Percentiles rank a stretch among this genome's conserved stretches.
Conservation (phyloP, 106 monocot species). For the Dendrobium chrysotoxum region DNA sequence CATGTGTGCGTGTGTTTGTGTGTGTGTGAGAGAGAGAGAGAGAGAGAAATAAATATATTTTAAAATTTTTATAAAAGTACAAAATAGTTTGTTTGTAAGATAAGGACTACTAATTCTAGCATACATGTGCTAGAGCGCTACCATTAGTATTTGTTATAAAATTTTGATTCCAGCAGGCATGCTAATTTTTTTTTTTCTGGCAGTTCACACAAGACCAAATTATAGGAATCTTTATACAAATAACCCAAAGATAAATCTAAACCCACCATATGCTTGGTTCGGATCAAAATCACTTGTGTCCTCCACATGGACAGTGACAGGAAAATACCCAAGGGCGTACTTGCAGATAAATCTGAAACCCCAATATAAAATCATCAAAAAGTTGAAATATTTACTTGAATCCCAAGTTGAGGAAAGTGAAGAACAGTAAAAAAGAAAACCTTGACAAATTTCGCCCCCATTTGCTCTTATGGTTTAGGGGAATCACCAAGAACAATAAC, state of each 20-base stretch:
- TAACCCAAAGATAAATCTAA: not conserved
- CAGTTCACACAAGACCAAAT: not conserved
- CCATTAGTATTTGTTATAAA: too few species aligned
- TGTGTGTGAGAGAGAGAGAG: too few species aligned
- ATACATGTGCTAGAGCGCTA: too few species aligned
- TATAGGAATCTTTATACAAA: not conserved
- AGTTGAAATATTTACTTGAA: not conserved
- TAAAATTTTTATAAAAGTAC: too few species aligned
- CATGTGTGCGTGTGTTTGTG: too few species aligned
- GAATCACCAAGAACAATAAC: constrained; percentile 43
- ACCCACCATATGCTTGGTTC: constrained; percentile 59
- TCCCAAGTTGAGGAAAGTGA: not conserved
- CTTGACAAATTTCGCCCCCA: constrained; percentile 45
- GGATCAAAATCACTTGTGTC: constrained; percentile 63
- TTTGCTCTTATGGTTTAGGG: constrained; percentile 35
- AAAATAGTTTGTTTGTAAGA: too few species aligned
- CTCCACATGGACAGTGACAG: constrained; percentile 66
- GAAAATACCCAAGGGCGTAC: constrained; percentile 64
- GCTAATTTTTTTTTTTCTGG: too few species aligned
- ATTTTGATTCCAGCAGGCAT: too few species aligned
- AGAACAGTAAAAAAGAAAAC: constrained; percentile 14
- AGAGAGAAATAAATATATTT: too few species aligned
- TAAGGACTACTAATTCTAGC: too few species aligned
- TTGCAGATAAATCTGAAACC: constrained; percentile 61
- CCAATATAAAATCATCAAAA: not conserved